These are phyloP conservation scores for Microbotryum intermedium DNA, from an alignment of 1,284 basidiomycete species.

Conservation along the genomic window DNA sequence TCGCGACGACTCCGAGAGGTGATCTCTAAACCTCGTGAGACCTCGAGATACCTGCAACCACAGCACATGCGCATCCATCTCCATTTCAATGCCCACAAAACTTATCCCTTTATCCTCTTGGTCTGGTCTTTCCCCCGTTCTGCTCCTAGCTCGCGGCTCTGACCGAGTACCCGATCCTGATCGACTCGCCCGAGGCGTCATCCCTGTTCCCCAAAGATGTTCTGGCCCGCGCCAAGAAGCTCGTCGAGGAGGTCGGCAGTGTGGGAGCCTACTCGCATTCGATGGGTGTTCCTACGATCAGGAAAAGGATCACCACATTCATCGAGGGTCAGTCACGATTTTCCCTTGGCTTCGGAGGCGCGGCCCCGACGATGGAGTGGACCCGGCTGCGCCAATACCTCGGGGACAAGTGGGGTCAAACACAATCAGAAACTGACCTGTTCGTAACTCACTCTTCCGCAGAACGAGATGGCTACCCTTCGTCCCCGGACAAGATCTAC, in stretches of 20 bases:
- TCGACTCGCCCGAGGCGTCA: constrained; percentile 58
- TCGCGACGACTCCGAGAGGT: too few relatives aligned
- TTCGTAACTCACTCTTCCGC: constrained; percentile 3
- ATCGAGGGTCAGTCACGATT: constrained; percentile 58
- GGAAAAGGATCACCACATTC: constrained; percentile 81
- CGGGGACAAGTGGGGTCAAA: neutral
- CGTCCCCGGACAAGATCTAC: constrained; percentile 80
- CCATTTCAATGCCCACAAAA: too few relatives aligned
- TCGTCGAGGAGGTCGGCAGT: constrained; percentile 80
- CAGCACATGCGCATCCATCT: too few relatives aligned
- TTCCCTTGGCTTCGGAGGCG: neutral
- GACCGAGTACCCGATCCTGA: constrained; percentile 82
- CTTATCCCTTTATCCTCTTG: too few relatives aligned
- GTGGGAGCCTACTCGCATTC: constrained; percentile 94
- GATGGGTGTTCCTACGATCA: constrained; percentile 83
- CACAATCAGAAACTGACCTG: neutral
- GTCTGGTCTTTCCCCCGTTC: neutral
- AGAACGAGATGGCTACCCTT: constrained; percentile 82
- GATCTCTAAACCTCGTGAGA: too few relatives aligned
- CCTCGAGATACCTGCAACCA: too few relatives aligned
- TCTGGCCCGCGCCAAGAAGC: constrained; percentile 67
- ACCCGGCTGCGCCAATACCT: neutral
- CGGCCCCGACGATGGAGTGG: neutral
- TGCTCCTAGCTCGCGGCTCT: constrained; percentile 65
- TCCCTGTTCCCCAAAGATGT: constrained; percentile 78